These are phyloP conservation scores for Pyracantha coccinea DNA, from an alignment of 331 rosid species.

Conservation along the genomic window DNA sequence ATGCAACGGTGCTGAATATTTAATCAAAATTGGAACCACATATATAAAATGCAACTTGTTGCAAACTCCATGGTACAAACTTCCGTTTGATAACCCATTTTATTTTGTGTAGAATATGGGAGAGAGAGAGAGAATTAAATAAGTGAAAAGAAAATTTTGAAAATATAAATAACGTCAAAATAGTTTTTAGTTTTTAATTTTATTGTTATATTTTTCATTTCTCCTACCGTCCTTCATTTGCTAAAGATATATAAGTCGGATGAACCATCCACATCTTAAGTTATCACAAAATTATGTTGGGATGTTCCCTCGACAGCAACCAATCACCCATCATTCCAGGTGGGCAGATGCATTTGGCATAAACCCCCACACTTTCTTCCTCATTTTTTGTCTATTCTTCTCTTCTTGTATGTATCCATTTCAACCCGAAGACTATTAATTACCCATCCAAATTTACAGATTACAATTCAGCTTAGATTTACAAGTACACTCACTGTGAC, in stretches of 20 bases:
- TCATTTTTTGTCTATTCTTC: not conserved
- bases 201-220: not conserved
- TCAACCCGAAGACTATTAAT: too few relatives aligned
- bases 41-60: not conserved
- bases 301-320: conserved; percentile 25
- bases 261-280: conserved; percentile 14
- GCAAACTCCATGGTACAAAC: not conserved
- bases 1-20: not conserved
- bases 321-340: conserved; percentile 1
- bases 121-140: too few relatives aligned
- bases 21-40: not conserved
- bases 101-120: not conserved
- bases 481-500: too few relatives aligned
- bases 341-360: not conserved
- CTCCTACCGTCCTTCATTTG: not conserved
- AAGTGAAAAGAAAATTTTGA: not conserved
- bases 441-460: too few relatives aligned
- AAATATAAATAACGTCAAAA: not conserved
- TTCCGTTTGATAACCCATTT: not conserved
- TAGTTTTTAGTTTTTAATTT: too few relatives aligned
- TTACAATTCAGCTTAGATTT: too few relatives aligned
- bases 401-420: not conserved
- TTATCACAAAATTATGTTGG: conserved; percentile 9
- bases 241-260: not conserved
- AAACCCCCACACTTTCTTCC: not conserved